These are phyloP conservation scores for Hyaloscypha finlandica DNA, from an alignment of 495 filamentous ascomycete genomes.

Conservation along the genomic window DNA sequence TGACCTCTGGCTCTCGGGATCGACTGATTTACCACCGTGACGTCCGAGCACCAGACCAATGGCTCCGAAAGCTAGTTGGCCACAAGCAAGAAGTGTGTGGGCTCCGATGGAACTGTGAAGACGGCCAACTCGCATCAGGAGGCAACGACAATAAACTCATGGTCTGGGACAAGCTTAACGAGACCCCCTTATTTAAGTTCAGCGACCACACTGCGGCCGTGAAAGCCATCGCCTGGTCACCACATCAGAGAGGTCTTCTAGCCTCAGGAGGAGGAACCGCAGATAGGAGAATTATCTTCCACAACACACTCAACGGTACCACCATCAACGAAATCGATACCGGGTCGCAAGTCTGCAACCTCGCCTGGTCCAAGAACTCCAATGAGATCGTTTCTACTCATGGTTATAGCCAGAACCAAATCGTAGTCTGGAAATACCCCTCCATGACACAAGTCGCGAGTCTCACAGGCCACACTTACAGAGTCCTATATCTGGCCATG, in stretches of 20 bases:
- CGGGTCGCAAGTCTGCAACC: constrained; percentile 94
- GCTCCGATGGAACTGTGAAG: constrained; percentile 95
- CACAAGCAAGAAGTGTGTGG: constrained; percentile 99
- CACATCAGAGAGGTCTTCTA: constrained; percentile 88
- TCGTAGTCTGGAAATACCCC: constrained; percentile 98
- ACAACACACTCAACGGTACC: constrained; percentile 83
- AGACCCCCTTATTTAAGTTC: constrained; percentile 88
- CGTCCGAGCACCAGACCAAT: constrained; percentile 91
- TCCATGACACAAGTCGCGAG: constrained; percentile 95
- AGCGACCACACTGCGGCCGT: constrained; percentile 92
- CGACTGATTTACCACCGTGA: constrained; percentile 93
- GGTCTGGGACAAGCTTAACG: constrained; percentile 93
- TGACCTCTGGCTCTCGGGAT: constrained; percentile 93
- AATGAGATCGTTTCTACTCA: constrained; percentile 97
- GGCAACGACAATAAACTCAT: constrained; percentile 98
- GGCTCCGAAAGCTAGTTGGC: constrained; percentile 78
- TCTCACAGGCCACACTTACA: constrained; percentile 92
- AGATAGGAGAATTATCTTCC: constrained; percentile 94
- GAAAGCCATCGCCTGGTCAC: constrained; percentile 98
- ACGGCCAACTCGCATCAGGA: constrained; percentile 91
- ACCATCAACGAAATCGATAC: constrained; percentile 87
- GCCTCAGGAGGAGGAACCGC: constrained; percentile 97
- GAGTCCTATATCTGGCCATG: constrained; percentile 95
- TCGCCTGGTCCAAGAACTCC: constrained; percentile 92
- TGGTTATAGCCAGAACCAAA: constrained; percentile 97